A percentile compares a stretch with the other conserved stretches of the same genome.
phyloP scores from a whole-genome alignment of 192 early-diverging fungal species.

The Backusella psychrophila region DNA sequence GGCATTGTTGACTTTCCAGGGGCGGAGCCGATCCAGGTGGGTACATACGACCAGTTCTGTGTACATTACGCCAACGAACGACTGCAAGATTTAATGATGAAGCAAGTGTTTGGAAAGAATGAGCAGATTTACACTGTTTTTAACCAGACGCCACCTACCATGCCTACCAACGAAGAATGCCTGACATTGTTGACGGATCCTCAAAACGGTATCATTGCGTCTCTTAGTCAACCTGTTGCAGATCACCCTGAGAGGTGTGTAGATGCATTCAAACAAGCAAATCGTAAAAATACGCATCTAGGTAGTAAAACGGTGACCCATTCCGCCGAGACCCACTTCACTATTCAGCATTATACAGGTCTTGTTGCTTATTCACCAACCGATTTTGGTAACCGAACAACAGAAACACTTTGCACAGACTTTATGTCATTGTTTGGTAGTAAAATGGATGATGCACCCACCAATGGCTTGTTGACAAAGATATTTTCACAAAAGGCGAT shows the following conservation, averaged over 20 bases:
- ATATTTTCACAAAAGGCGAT: conserved; percentile 74
- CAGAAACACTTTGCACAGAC: conserved; percentile 78
- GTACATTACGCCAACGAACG: conserved; percentile 86
- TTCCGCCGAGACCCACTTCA: conserved; percentile 56
- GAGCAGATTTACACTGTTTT: conserved; percentile 60
- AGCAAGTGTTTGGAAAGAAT: conserved; percentile 68
- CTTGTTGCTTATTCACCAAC: conserved; percentile 60
- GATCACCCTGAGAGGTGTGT: conserved; percentile 55
- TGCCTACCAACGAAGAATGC: conserved; percentile 61
- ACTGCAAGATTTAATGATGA: conserved; percentile 71
- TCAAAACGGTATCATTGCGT: conserved; percentile 66
- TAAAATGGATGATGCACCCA: conserved; percentile 12
- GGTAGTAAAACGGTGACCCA: conserved; percentile 21
- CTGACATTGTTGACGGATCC: conserved; percentile 68
- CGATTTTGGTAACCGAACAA: conserved; percentile 70
- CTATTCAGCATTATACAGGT: conserved; percentile 78
- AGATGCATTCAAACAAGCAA: conserved; percentile 47
- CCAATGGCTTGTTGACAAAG: conserved; percentile 67
- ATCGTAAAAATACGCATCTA: conserved; percentile 37
- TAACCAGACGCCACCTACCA: conserved; percentile 42
- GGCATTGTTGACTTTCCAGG: conserved; percentile 86
- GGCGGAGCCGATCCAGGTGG: conserved; percentile 49
- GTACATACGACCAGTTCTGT: conserved; percentile 69
- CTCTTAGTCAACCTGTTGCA: conserved; percentile 28
- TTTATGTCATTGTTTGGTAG: conserved; percentile 86